These are phyloP conservation scores for Candida lessepsii DNA, from an alignment of 805 yeast species.

Conservation along the genomic window DNA sequence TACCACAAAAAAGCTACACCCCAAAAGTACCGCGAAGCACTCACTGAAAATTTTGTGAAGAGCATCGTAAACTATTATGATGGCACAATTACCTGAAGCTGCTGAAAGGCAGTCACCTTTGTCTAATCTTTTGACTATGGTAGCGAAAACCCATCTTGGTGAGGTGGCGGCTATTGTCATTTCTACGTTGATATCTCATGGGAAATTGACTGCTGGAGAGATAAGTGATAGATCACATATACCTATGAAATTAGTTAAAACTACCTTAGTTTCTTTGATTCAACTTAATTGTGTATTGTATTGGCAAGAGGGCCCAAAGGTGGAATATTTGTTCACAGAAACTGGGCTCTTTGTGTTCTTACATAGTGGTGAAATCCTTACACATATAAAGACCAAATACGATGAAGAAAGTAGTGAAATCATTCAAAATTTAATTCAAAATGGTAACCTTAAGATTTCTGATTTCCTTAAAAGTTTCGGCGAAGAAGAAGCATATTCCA, in stretches of 20 bases:
- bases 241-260: constrained; percentile 52
- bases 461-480: constrained; percentile 39
- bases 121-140: constrained; percentile 54
- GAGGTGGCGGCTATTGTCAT: constrained; percentile 68
- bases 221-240: constrained; percentile 47
- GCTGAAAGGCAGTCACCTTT: constrained; percentile 59
- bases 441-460: constrained; percentile 61
- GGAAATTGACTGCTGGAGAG: constrained; percentile 60
- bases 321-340: constrained; percentile 60
- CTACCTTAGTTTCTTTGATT: constrained; percentile 69
- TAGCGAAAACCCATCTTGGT: constrained; percentile 61
- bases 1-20: no score
- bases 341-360: constrained; percentile 62
- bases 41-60: constrained; percentile 2
- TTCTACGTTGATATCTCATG: constrained; percentile 61
- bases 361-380: constrained; percentile 75
- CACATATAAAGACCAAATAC: constrained; percentile 46
- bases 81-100: constrained; percentile 14
- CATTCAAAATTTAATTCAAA: constrained; percentile 64
- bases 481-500: constrained; percentile 18
- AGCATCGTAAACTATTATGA: not conserved
- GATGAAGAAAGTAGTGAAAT: constrained; percentile 54
- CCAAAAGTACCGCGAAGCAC: no score
- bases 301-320: constrained; percentile 40
- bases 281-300: constrained; percentile 75